Conservation (phyloP, 768 basidiomycete species). For the Boletellus sp. region DNA sequence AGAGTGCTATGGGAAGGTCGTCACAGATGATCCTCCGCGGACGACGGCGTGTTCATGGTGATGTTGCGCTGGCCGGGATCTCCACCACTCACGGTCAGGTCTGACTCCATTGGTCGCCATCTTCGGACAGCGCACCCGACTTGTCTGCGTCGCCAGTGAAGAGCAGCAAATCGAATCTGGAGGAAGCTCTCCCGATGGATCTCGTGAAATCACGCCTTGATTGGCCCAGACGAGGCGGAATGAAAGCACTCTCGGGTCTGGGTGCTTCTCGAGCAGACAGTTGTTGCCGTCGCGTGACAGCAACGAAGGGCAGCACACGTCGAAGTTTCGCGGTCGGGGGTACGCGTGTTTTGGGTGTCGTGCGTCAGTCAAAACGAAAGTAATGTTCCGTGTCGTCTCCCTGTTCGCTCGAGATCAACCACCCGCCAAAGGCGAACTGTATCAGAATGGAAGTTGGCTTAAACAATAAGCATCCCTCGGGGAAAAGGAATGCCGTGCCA, state of each 20-base stretch:
- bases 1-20: slow-evolving; percentile 7
- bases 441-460: slow-evolving; percentile 10
- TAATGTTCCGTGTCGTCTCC: background rate
- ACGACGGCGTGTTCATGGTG: slow-evolving; percentile 1
- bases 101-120: slow-evolving; percentile 2
- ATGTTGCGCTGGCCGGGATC: background rate
- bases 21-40: slow-evolving; percentile 13
- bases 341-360: background rate
- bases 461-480: background rate
- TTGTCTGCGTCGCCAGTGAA: slow-evolving; percentile 1
- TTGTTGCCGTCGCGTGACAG: background rate
- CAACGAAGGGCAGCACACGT: background rate
- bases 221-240: background rate
- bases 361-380: background rate
- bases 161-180: slow-evolving; percentile 5
- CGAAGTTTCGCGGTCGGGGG: background rate
- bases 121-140: background rate
- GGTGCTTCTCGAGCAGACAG: background rate
- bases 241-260: background rate
- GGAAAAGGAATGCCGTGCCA: background rate
- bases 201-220: slow-evolving; percentile 6
- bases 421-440: slow-evolving; percentile 8
- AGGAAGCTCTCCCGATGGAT: slow-evolving; percentile 9
- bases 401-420: slow-evolving; percentile 3
- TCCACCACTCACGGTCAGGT: slow-evolving; percentile 1